Conservation (phyloP, 2,329 filamentous ascomycete genomes). For the Hypoxylon sp. region DNA sequence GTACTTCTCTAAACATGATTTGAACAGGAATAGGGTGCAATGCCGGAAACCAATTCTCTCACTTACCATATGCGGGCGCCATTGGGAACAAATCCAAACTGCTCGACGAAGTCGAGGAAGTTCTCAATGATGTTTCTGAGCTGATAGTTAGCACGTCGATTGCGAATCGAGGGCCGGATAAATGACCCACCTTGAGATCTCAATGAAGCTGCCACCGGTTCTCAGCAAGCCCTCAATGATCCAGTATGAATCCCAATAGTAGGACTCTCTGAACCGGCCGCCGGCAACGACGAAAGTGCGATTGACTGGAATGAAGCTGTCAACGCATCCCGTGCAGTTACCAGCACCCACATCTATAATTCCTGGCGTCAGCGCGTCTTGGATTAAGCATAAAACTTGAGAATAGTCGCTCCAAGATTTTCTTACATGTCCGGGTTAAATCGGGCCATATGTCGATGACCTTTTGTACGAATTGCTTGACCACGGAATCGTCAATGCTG, state of each 20-base stretch:
- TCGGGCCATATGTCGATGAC: conserved; percentile 80
- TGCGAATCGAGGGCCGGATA: background rate
- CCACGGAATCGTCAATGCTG: conserved; percentile 69
- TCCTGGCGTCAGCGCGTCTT: conserved; percentile 5
- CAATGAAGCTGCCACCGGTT: conserved; percentile 73
- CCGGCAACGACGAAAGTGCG: conserved; percentile 79
- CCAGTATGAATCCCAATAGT: conserved; percentile 81
- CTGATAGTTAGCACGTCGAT: conserved; percentile 9
- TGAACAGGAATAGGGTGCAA: background rate
- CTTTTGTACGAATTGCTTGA: conserved; percentile 72
- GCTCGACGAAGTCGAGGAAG: conserved; percentile 76
- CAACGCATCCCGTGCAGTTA: conserved; percentile 72
- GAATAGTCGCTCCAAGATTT: background rate
- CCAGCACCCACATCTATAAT: conserved; percentile 60
- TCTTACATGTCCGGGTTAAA: conserved; percentile 69
- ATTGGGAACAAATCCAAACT: conserved; percentile 77
- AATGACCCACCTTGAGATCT: conserved; percentile 65
- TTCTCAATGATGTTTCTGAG: conserved; percentile 75
- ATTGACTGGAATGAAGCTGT: conserved; percentile 76
- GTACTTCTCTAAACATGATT: background rate
- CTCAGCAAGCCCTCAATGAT: conserved; percentile 76
- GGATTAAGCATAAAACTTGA: background rate
- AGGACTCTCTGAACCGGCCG: conserved; percentile 78
- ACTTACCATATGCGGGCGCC: conserved; percentile 69
- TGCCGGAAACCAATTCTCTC: background rate